Base-by-base conservation (phyloP, 441 rosid genomes). In the Erodium trifolium region DNA sequence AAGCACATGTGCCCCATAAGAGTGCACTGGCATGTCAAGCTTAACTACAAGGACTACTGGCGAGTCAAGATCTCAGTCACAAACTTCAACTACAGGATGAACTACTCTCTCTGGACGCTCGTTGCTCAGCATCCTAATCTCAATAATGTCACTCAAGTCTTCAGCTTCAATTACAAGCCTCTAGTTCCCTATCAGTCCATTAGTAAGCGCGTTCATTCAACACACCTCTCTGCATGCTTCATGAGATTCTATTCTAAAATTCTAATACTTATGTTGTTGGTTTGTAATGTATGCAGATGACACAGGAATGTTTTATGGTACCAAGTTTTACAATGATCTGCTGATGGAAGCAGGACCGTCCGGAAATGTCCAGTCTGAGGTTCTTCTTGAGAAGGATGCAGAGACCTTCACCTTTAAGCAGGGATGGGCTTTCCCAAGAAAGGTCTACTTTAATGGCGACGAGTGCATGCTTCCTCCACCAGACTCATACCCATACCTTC, bases 1-100 rank as follows among this genome's bases (percentile, higher is more conserved):
- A 87, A 83, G 68, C 95, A 90, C 14, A 88, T 92, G 96, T 92
- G 96, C 75, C 95, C 92, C 0, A 66, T 90, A 13, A 81, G 91
- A 66, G 89, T 92, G n/a, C 95, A 92, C 74, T 92, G 96, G 96
- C 96, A 92, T 70, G 90, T 90, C 16, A 90, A 92, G 79, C 69
- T 62, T 19, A 92, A 86, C 78, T 90, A 88, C 72, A 23, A 23
- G 27, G 27, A 23, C 1, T 23, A 23, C 27, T 23, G 27, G 27
- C 27, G 27, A 23, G 27, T 80, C 45, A 88, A 92, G 88, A 75
- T 92, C 0, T 68, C 96, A 0, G 70, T 92, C 65, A 84, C 89
- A 11, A 90, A 90, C 73, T 88, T 88, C 81, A 84, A 90, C 71
- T 86, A 87, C 74, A 55, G 82, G 43, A 71, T 87, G 91, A 92